phyloP scores from a whole-genome alignment of 345 rosid genomes.

The Sisymbrium irio region DNA sequence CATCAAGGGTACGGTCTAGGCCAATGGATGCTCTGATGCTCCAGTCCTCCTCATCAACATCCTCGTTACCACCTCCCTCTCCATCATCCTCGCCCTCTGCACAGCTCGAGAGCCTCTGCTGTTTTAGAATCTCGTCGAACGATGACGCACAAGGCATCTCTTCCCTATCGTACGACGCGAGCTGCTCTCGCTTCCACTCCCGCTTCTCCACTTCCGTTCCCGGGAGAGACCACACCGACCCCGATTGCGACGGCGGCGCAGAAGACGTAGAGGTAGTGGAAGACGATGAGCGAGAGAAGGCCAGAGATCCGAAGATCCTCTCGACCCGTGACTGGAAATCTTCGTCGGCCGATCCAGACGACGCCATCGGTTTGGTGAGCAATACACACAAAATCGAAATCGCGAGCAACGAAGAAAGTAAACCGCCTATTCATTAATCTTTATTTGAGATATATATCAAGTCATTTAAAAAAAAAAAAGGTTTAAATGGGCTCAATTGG shows the following conservation, averaged over 20 bases:
- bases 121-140: constrained; percentile 39
- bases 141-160: constrained; percentile 53
- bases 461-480: no score
- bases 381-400: constrained; percentile 8
- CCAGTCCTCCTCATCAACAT: constrained; percentile 57
- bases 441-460: no score
- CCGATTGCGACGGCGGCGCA: constrained; percentile 20
- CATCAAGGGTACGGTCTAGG: constrained; percentile 71
- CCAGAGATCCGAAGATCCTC: constrained; percentile 58
- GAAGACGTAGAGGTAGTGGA: constrained; percentile 21
- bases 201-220: constrained; percentile 31
- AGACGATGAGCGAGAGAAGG: constrained; percentile 38
- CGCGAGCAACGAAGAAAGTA: neutral
- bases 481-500: neutral
- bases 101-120: constrained; percentile 18
- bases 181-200: constrained; percentile 34
- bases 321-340: constrained; percentile 54
- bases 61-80: constrained; percentile 28
- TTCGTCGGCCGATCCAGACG: constrained; percentile 45
- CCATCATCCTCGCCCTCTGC: constrained; percentile 41
- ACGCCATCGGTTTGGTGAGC: constrained; percentile 23
- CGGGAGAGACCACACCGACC: constrained; percentile 49
- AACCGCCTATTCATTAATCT: no score
- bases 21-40: constrained; percentile 73
- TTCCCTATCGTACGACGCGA: constrained; percentile 42